These are phyloP conservation scores for Aspergillus pseudotamarii DNA, from an alignment of 2,329 filamentous ascomycete species.

Conservation along the genomic window DNA sequence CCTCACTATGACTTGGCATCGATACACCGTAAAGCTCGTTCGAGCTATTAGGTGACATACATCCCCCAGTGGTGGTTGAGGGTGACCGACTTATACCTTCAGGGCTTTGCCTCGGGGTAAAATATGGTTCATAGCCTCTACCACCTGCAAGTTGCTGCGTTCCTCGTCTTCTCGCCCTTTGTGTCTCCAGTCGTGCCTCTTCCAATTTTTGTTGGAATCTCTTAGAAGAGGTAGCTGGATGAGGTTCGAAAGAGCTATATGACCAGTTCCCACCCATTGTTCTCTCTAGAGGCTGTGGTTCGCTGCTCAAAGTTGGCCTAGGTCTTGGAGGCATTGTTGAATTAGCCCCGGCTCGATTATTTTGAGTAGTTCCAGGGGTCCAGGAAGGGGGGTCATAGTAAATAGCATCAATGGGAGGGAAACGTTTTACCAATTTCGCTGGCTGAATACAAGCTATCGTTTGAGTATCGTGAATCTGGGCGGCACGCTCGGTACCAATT, in stretches of 20 bases:
- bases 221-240: conserved; percentile 14
- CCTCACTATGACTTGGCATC: neutral
- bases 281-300: conserved; percentile 12
- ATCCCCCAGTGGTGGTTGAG: neutral
- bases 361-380: neutral
- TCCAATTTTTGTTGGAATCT: conserved; percentile 17
- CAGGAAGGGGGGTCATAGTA: neutral
- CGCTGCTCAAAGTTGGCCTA: neutral
- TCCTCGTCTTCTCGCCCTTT: neutral
- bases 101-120: neutral
- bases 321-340: neutral
- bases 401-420: conserved; percentile 8
- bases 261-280: conserved; percentile 20
- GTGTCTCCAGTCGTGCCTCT: conserved; percentile 17
- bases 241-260: conserved; percentile 10
- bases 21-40: neutral
- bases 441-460: neutral
- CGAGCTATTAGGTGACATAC: neutral
- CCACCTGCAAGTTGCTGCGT: neutral
- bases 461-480: conserved; percentile 17
- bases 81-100: neutral
- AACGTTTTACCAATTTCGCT: neutral
- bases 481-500: conserved; percentile 25
- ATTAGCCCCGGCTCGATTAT: neutral
- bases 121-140: neutral